Percentiles rank a stretch among this genome's conserved stretches.
Conservation (phyloP, 139 green algal genomes). For the Coelastrella sp. region DNA sequence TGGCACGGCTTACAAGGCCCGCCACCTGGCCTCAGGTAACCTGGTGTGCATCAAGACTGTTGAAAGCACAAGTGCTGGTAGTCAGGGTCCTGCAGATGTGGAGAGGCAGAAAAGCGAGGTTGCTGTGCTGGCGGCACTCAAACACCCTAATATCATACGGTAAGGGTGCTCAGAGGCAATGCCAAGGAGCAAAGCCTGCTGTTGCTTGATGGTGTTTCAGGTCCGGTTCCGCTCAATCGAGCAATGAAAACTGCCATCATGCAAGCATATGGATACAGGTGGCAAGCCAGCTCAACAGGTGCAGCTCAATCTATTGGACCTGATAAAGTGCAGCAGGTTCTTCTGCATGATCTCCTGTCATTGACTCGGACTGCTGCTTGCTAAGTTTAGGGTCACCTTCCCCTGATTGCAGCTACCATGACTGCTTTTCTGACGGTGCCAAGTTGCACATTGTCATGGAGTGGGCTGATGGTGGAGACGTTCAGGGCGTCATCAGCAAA, state of each 20-base stretch:
- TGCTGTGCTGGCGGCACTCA: constrained; percentile 29
- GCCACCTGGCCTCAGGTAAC: constrained; percentile 9
- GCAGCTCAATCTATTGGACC: too few relatives aligned
- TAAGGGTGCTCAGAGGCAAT: too few relatives aligned
- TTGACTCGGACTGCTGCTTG: background rate
- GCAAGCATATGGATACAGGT: too few relatives aligned
- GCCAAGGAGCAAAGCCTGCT: too few relatives aligned
- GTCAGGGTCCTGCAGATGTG: background rate
- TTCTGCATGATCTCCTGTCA: too few relatives aligned
- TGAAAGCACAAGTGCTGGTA: background rate
- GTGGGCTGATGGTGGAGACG: constrained; percentile 29
- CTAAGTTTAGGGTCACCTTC: too few relatives aligned
- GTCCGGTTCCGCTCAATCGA: too few relatives aligned
- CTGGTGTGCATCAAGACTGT: constrained; percentile 37
- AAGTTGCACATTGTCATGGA: constrained; percentile 33
- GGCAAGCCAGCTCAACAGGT: too few relatives aligned
- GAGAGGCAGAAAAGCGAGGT: constrained; percentile 24
- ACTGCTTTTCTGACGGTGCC: constrained; percentile 24
- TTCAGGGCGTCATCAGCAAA: background rate
- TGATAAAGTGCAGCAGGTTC: too few relatives aligned
- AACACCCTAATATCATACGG: constrained; percentile 39
- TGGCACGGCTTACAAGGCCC: constrained; percentile 28
- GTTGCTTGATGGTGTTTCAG: background rate
- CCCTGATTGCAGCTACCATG: constrained; percentile 18
- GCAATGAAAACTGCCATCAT: too few relatives aligned